phyloP scores from a whole-genome alignment of 345 rosid species.

The Bruguiera parviflora region DNA sequence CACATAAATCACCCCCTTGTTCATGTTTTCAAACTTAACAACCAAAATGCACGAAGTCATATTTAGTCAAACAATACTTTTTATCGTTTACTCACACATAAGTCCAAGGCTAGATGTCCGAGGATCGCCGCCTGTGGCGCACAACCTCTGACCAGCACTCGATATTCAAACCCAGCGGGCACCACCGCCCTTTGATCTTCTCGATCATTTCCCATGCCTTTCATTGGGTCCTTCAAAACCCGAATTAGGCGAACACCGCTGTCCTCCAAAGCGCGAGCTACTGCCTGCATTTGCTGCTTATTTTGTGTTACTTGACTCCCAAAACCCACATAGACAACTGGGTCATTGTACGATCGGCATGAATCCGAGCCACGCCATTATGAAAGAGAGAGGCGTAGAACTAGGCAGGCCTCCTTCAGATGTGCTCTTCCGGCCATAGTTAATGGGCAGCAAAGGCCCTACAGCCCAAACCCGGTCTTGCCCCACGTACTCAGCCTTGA shows the following conservation, averaged over 20 bases:
- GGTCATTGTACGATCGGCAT: not conserved
- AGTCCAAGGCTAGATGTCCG: slow-evolving; percentile 8
- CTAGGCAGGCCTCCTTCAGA: slow-evolving; percentile 8
- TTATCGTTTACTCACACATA: too few species aligned
- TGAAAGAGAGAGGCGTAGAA: not conserved
- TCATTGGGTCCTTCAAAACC: slow-evolving; percentile 11
- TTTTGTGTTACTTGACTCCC: slow-evolving; percentile 10
- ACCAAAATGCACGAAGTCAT: too few species aligned
- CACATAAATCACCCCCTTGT: too few species aligned
- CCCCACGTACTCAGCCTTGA: not conserved
- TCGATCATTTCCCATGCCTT: not conserved
- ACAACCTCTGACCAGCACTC: slow-evolving; percentile 20
- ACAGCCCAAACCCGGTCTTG: slow-evolving; percentile 14
- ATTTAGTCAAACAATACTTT: too few species aligned
- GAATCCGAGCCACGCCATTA: slow-evolving; percentile 16
- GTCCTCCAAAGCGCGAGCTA: slow-evolving; percentile 10
- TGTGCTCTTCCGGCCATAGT: slow-evolving; percentile 1
- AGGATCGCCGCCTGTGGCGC: slow-evolving; percentile 22
- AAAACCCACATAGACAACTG: slow-evolving; percentile 13
- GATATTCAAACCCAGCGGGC: slow-evolving; percentile 13
- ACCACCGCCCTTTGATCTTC: slow-evolving; percentile 1
- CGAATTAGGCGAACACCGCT: slow-evolving; percentile 13
- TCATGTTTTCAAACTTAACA: too few species aligned
- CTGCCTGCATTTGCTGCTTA: not conserved
- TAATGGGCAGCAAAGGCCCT: too few species aligned